Evolutionary conservation across 306 rosid genomes (phyloP).

Genomic region (Rubus idaeus): DNA sequence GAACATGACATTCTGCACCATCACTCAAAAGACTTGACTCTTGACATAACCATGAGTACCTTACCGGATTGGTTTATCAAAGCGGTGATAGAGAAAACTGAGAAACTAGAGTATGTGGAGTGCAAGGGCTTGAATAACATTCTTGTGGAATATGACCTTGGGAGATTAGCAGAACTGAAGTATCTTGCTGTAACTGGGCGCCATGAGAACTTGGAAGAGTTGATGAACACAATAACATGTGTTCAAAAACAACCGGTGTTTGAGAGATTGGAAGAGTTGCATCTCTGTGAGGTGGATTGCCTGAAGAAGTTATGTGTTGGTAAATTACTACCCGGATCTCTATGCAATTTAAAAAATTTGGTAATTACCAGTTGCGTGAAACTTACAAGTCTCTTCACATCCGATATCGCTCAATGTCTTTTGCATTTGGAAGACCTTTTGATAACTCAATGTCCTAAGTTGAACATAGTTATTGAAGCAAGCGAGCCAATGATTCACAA

Average conservation of each 20-base stretch:
- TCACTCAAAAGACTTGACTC: background rate
- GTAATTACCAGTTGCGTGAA: too few species aligned
- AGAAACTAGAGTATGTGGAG: background rate
- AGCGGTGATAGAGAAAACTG: background rate
- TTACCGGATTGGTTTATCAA: background rate
- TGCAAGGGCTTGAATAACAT: background rate
- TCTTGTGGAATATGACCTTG: background rate
- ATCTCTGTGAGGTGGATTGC: background rate
- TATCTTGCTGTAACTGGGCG: background rate
- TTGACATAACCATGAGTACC: background rate
- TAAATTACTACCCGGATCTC: background rate
- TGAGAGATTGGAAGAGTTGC: constrained; percentile 3
- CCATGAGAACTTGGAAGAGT: background rate
- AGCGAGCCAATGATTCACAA: too few species aligned
- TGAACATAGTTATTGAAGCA: too few species aligned
- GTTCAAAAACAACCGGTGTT: background rate
- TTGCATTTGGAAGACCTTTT: too few species aligned
- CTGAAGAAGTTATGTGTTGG: background rate
- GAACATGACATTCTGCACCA: too few species aligned
- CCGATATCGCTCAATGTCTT: too few species aligned
- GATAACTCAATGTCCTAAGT: too few species aligned
- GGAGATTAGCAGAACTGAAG: background rate
- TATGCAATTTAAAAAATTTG: background rate
- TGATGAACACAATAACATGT: background rate
- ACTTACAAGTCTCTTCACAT: too few species aligned